Evolutionary conservation across 768 basidiomycete species (phyloP).

Genomic region (Xerocomellus intermedius): DNA sequence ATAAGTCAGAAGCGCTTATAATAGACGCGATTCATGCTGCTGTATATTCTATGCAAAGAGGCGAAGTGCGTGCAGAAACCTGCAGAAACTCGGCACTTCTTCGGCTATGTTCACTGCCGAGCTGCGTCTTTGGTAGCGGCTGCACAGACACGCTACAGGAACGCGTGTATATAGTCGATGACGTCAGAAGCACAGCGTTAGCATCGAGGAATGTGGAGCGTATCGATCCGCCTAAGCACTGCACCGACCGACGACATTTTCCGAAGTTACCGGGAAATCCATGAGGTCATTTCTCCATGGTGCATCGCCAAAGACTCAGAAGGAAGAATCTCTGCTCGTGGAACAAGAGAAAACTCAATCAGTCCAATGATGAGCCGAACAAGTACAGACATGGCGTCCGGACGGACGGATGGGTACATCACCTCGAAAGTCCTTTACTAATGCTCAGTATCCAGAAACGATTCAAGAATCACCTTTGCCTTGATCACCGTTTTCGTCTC

Average conservation of each 20-base stretch:
- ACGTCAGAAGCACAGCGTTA: neutral
- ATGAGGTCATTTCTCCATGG: neutral
- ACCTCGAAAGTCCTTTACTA: neutral
- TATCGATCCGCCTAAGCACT: neutral
- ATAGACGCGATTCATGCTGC: neutral
- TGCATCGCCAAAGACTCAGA: neutral
- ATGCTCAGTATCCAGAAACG: neutral
- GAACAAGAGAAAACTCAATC: neutral
- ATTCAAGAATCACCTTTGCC: conserved; percentile 2
- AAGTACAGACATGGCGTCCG: neutral
- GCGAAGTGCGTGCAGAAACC: neutral
- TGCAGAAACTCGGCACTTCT: no score
- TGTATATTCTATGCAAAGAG: neutral
- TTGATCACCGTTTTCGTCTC: neutral
- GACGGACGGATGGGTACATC: neutral
- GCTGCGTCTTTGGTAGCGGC: neutral
- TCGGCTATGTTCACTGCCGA: neutral
- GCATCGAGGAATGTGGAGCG: neutral
- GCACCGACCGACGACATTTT: neutral
- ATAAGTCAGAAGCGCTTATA: neutral
- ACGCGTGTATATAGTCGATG: neutral
- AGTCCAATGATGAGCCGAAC: neutral
- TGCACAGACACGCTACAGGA: neutral
- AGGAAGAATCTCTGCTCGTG: no score
- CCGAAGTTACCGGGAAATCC: neutral